Percentiles rank a stretch among this genome's conserved stretches.
Conservation (phyloP, 2,329 filamentous ascomycete species). For the Chaetomiaceae sp. region DNA sequence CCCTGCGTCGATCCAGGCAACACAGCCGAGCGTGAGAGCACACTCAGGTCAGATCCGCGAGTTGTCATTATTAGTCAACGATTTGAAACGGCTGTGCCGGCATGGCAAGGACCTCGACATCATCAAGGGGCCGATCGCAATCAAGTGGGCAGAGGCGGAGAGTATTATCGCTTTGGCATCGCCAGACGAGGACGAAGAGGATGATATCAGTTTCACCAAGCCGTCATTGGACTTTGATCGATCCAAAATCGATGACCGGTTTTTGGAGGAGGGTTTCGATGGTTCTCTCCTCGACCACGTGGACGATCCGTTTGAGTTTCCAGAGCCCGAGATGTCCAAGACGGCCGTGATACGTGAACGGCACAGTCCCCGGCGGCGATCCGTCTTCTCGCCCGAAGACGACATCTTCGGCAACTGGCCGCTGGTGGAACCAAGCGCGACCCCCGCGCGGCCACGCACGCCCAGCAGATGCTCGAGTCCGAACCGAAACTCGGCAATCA, state of each 20-base stretch:
- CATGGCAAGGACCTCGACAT: slow-evolving; percentile 65
- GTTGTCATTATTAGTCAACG: slow-evolving; percentile 74
- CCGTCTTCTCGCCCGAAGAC: slow-evolving; percentile 61
- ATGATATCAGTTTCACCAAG: slow-evolving; percentile 29
- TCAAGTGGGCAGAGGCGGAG: slow-evolving; percentile 75
- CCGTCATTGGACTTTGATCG: slow-evolving; percentile 35
- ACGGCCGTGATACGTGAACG: slow-evolving; percentile 52
- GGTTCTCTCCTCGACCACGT: slow-evolving; percentile 39
- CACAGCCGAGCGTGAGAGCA: slow-evolving; percentile 74
- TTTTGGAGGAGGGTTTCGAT: slow-evolving; percentile 46
- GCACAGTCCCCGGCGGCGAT: slow-evolving; percentile 49
- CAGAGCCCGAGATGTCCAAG: slow-evolving; percentile 42
- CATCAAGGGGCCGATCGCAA: slow-evolving; percentile 52
- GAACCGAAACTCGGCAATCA: slow-evolving; percentile 41
- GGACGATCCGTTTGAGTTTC: slow-evolving; percentile 40
- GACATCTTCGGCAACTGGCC: slow-evolving; percentile 57
- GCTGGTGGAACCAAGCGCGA: slow-evolving; percentile 34
- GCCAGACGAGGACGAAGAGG: slow-evolving; percentile 56
- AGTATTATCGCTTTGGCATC: slow-evolving; percentile 82
- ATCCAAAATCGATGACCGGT: slow-evolving; percentile 40
- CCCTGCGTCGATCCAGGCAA: slow-evolving; percentile 72
- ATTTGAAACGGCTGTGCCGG: slow-evolving; percentile 70
- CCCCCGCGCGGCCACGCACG: slow-evolving; percentile 36
- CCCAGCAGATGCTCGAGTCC: slow-evolving; percentile 32
- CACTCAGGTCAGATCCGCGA: slow-evolving; percentile 82